Evolutionary conservation across 371 early-diverging fungal species (phyloP), one percentile per base, ranked within the genome.

Genomic region (Choanephora cucurbitarum): DNA sequence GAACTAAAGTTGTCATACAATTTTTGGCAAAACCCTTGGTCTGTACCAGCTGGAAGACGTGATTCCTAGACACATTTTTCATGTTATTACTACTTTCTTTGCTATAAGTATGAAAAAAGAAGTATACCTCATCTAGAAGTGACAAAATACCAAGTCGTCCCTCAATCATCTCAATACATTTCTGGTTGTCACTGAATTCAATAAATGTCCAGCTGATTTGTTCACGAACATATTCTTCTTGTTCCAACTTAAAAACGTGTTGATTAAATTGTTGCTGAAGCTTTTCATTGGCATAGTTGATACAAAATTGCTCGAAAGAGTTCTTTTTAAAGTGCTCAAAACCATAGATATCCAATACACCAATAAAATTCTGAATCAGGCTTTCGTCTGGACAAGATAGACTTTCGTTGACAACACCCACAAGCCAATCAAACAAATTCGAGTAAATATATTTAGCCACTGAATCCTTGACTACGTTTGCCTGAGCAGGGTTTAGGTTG

Each of bases 281-380:
- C 73, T 96, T 97, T 70, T 92, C 98, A 75, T 93, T 98, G 60
- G 96, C 97, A 76, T 90, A 98, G 82, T 95, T 99, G 71, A 99
- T 97, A 81, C 98, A 97, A 66, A 99, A 95, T 76, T 99, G 99
- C 73, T 99, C 99, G 72, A 99, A 99, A 8, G 95, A 94, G 79
- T 99, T 99, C 72, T 87, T 89, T 73, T 94, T 85, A 71, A 98
- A 98, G 59, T 98, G 97, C 78, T 93, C 94, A 77, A 96, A 94
- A 49, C 99, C 94, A 67, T 94, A 93, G 77, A 97, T 92, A 90
- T 98, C 93, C 64, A 98, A 80, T 8, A 98, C 95, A 70, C 96
- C 98, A 65, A 96, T 96, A 64, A 96, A 96, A 34, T 74, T 79
- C 9, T 69, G 64, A 13, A 83, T 76, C 8, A 37, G 49, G 1